Percentiles rank a stretch among this genome's conserved stretches.
Evolutionary conservation across 2,329 filamentous ascomycete genomes (phyloP).

Genomic region (Rutstroemia sp.): DNA sequence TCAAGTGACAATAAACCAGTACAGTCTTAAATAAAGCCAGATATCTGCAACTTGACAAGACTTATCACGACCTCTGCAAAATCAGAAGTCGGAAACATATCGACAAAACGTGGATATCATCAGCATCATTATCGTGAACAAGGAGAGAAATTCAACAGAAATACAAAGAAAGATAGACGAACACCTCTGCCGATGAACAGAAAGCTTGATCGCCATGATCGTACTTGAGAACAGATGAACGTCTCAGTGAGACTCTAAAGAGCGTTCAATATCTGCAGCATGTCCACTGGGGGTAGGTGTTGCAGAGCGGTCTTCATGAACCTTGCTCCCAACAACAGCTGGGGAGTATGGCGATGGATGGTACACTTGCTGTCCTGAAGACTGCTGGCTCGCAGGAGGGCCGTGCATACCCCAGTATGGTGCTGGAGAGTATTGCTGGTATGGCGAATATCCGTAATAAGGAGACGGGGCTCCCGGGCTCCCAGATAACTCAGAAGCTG

Average conservation of each 20-base stretch:
- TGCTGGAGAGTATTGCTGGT: constrained; percentile 13
- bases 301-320: constrained; percentile 19
- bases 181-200: neutral
- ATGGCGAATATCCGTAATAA: constrained; percentile 13
- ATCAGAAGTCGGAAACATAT: neutral
- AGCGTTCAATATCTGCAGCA: constrained; percentile 11
- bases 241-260: constrained; percentile 13
- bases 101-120: neutral
- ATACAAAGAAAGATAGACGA: neutral
- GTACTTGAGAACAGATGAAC: neutral
- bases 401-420: constrained; percentile 11
- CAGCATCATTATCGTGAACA: neutral
- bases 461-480: constrained; percentile 13
- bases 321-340: constrained; percentile 1
- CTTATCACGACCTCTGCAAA: constrained; percentile 2
- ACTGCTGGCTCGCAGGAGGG: constrained; percentile 8
- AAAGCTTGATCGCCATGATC: neutral
- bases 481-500: constrained; percentile 5
- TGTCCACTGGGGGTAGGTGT: constrained; percentile 23
- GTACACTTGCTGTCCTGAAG: constrained; percentile 1
- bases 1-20: constrained; percentile 8
- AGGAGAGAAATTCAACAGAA: neutral
- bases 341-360: constrained; percentile 11
- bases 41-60: constrained; percentile 8
- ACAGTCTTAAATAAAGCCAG: constrained; percentile 8